Conservation (phyloP, 1,284 basidiomycete species). For the Ustilago esculenta region DNA sequence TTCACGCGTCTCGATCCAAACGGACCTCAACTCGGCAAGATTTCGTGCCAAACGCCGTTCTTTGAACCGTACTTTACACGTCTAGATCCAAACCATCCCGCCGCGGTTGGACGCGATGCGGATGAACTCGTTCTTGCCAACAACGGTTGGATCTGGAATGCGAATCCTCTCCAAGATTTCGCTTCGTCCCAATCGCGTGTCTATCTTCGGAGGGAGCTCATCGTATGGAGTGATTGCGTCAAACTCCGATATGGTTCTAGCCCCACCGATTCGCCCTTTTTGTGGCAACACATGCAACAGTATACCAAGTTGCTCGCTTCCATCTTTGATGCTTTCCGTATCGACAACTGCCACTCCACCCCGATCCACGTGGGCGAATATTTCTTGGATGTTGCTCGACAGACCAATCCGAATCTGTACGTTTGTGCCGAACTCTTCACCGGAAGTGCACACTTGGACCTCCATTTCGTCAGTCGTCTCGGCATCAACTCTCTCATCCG, state of each 20-base stretch:
- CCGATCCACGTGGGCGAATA: slow-evolving; percentile 90
- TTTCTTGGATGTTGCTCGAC: slow-evolving; percentile 89
- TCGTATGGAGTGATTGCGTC: slow-evolving; percentile 97
- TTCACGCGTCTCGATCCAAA: slow-evolving; percentile 55
- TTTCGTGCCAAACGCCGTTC: slow-evolving; percentile 50
- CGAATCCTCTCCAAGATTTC: slow-evolving; percentile 93
- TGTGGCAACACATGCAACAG: slow-evolving; percentile 90
- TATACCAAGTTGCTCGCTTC: slow-evolving; percentile 77
- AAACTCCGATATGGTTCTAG: slow-evolving; percentile 84
- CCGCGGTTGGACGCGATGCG: slow-evolving; percentile 71
- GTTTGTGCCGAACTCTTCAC: slow-evolving; percentile 97
- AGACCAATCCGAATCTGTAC: slow-evolving; percentile 88
- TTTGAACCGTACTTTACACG: slow-evolving; percentile 62
- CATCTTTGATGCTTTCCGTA: slow-evolving; percentile 91
- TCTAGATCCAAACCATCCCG: slow-evolving; percentile 54
- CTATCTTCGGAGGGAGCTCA: slow-evolving; percentile 93
- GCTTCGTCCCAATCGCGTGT: slow-evolving; percentile 94
- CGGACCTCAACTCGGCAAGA: slow-evolving; percentile 56
- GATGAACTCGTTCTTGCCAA: slow-evolving; percentile 81
- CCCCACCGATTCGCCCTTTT: slow-evolving; percentile 81
- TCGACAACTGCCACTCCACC: slow-evolving; percentile 98
- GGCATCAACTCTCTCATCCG: slow-evolving; percentile 62
- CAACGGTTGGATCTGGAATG: slow-evolving; percentile 99
- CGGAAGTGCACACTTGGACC: slow-evolving; percentile 84
- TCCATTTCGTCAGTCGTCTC: slow-evolving; percentile 60